Evolutionary conservation across 768 basidiomycete species (phyloP).

Genomic region (Tricholoma flavovirens): DNA sequence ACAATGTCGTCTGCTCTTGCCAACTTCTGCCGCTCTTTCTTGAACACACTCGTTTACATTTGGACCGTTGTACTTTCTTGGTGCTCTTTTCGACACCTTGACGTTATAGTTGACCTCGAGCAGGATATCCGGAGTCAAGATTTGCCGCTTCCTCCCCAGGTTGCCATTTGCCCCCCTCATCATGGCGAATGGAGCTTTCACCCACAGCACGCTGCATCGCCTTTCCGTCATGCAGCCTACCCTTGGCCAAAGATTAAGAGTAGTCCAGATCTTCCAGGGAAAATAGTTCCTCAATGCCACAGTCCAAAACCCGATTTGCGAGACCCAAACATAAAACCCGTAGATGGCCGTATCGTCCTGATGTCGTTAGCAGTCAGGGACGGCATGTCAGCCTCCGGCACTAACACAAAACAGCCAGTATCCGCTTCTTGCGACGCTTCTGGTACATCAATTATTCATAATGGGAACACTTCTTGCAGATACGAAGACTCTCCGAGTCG

Average conservation of each 20-base stretch:
- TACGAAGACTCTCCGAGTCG: neutral
- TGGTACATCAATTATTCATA: neutral
- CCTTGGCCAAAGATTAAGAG: neutral
- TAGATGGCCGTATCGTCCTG: neutral
- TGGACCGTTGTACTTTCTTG: neutral
- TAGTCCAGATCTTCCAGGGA: neutral
- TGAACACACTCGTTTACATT: slow-evolving; percentile 2
- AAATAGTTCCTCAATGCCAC: neutral
- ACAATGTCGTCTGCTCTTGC: neutral
- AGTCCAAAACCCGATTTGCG: neutral
- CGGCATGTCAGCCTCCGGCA: slow-evolving; percentile 7
- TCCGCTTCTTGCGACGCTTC: neutral
- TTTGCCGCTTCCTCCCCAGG: neutral
- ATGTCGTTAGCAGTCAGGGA: neutral
- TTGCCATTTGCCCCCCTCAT: neutral
- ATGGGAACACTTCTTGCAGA: neutral
- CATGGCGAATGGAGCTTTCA: neutral
- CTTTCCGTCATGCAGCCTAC: neutral
- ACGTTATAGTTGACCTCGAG: neutral
- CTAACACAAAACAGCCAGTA: neutral
- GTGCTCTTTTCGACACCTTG: neutral
- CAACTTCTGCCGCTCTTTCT: neutral
- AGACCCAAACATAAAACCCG: neutral
- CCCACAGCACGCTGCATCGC: neutral
- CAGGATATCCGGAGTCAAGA: neutral